Percentiles rank a stretch among this genome's conserved stretches.
Evolutionary conservation across 371 early-diverging fungal genomes (phyloP).

Genomic region (Batkoa obscura): DNA sequence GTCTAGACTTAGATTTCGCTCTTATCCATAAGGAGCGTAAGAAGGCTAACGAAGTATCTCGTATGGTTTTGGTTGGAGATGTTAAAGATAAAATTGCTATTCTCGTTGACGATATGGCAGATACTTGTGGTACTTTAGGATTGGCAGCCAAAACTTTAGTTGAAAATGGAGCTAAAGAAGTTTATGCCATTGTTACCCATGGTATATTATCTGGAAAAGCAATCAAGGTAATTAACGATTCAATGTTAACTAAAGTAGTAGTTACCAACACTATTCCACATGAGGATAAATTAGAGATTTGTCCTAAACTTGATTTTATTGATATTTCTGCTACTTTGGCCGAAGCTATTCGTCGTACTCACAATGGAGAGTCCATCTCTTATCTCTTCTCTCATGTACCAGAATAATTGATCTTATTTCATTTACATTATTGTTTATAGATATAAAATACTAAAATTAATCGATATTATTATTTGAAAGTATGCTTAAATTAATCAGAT

Average conservation of each 20-base stretch:
- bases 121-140: constrained; percentile 79
- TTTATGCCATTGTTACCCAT: constrained; percentile 85
- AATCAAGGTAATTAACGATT: constrained; percentile 49
- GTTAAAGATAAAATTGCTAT: constrained; percentile 65
- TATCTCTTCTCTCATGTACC: constrained; percentile 53
- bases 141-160: constrained; percentile 71
- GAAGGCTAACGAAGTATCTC: constrained; percentile 18
- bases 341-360: constrained; percentile 87
- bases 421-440: no score
- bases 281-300: constrained; percentile 38
- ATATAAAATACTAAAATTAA: no score
- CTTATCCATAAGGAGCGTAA: constrained; percentile 70
- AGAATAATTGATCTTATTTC: constrained; percentile 13
- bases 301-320: constrained; percentile 54
- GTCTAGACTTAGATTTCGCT: constrained; percentile 67
- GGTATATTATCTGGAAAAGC: constrained; percentile 75
- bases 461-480: no score
- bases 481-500: no score
- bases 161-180: constrained; percentile 66
- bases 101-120: constrained; percentile 89
- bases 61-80: constrained; percentile 84
- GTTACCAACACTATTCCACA: constrained; percentile 85
- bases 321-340: constrained; percentile 76
- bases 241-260: constrained; percentile 50
- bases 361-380: constrained; percentile 85